These are phyloP conservation scores for Penicillium sp. DNA, from an alignment of 2,329 filamentous ascomycete genomes.

Conservation along the genomic window DNA sequence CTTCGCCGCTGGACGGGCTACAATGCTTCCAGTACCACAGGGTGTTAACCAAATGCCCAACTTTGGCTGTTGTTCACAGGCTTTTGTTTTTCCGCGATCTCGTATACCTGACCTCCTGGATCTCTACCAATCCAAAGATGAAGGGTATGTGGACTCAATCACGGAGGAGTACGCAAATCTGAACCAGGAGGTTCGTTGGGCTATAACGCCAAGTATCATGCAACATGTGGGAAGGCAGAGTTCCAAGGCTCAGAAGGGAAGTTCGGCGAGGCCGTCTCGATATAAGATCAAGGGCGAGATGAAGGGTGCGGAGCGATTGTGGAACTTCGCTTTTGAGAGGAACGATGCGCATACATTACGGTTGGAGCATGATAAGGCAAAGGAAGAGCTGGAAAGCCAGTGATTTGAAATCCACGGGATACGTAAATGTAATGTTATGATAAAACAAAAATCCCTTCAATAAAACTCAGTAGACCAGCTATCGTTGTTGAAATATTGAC, in stretches of 20 bases:
- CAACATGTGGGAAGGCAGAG: constrained; percentile 48
- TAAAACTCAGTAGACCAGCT: background rate
- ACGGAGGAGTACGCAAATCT: constrained; percentile 45
- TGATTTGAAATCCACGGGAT: too few species aligned
- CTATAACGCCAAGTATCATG: constrained; percentile 44
- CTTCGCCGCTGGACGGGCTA: constrained; percentile 43
- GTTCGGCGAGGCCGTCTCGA: background rate
- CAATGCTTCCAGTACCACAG: constrained; percentile 35
- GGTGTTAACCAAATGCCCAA: constrained; percentile 43
- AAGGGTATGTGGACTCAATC: constrained; percentile 42
- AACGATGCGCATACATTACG: constrained; percentile 10
- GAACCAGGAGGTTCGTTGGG: constrained; percentile 40
- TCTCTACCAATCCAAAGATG: constrained; percentile 12
- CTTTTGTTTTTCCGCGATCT: constrained; percentile 42
- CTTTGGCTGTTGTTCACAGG: constrained; percentile 49
- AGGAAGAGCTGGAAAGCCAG: too few species aligned
- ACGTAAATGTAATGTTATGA: too few species aligned
- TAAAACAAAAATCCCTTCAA: too few species aligned
- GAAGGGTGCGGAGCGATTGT: constrained; percentile 11
- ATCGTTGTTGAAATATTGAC: background rate
- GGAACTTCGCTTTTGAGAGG: constrained; percentile 23
- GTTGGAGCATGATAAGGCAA: background rate
- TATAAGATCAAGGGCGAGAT: background rate
- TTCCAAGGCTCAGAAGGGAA: constrained; percentile 26
- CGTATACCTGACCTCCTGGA: constrained; percentile 11